Conservation (phyloP, 805 yeast genomes). For the Candida hispaniensis region DNA sequence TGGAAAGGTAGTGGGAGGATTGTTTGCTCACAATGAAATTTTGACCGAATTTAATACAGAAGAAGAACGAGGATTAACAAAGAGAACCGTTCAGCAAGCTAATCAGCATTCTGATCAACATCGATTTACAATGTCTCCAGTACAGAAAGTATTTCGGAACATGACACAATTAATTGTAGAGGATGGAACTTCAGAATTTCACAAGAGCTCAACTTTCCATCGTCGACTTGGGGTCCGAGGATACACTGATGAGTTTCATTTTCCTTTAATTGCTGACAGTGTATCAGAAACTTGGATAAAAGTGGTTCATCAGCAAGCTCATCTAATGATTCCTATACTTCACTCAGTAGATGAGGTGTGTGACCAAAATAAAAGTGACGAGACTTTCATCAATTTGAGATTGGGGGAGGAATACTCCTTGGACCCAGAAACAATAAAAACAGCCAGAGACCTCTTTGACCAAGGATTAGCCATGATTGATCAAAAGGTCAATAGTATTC, state of each 20-base stretch:
- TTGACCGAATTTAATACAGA: conserved; percentile 5
- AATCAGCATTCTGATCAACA: too few species aligned
- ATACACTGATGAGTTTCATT: conserved; percentile 5
- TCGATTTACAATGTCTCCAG: too few species aligned
- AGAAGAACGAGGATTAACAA: conserved; percentile 2
- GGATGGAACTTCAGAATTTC: too few species aligned
- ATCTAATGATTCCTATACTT: conserved; percentile 12
- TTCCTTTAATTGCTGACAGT: conserved; percentile 15
- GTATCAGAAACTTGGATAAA: conserved; percentile 11
- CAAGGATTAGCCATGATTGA: conserved; percentile 11
- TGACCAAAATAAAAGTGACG: conserved; percentile 6
- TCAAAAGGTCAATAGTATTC: too few species aligned
- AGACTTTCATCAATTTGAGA: conserved; percentile 4
- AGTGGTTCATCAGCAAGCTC: conserved; percentile 4
- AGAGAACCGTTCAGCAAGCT: conserved; percentile 1
- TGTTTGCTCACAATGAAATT: too few species aligned
- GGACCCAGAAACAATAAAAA: conserved; percentile 7
- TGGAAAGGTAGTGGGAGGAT: conserved; percentile 9
- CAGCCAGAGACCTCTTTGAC: conserved; percentile 11
- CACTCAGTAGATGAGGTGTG: conserved; percentile 11
- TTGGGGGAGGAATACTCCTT: conserved; percentile 11
- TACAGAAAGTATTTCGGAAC: conserved; percentile 6
- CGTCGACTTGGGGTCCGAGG: not conserved
- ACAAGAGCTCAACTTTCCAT: too few species aligned
- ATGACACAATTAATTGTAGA: conserved; percentile 1